Percentiles rank a stretch among this genome's conserved stretches.
phyloP scores from a whole-genome alignment of 2,329 filamentous ascomycete species.

The Penicillium sp. region DNA sequence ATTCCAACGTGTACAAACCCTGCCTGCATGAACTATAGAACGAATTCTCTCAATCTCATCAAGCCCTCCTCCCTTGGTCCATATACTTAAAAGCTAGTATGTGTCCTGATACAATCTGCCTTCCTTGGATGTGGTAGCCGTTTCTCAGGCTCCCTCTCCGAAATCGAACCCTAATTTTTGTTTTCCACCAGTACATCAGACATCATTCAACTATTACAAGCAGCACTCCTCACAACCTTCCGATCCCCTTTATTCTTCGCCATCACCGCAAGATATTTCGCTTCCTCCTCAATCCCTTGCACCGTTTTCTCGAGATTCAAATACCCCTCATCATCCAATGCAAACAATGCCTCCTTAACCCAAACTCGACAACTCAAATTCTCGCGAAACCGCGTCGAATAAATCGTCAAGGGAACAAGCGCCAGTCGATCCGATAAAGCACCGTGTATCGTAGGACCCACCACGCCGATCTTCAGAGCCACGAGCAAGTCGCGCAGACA shows the following conservation, averaged over 20 bases:
- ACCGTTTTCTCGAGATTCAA: constrained; percentile 15
- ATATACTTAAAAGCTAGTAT: neutral
- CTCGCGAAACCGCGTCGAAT: constrained; percentile 21
- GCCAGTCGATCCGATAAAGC: constrained; percentile 16
- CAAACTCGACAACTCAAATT: constrained; percentile 21
- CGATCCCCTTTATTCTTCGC: constrained; percentile 8
- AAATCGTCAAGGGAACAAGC: constrained; percentile 14
- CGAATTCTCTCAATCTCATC: neutral
- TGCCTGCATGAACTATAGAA: constrained; percentile 19
- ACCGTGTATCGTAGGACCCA: constrained; percentile 17
- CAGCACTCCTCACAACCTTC: neutral
- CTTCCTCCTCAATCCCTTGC: constrained; percentile 19
- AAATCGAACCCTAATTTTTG: no score
- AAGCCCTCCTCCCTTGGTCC: neutral
- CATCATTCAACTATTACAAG: neutral
- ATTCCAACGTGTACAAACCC: constrained; percentile 16
- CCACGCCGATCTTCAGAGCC: constrained; percentile 21
- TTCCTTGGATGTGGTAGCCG: no score
- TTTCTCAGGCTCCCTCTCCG: no score
- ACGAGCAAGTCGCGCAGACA: constrained; percentile 10
- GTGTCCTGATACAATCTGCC: neutral
- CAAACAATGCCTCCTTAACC: constrained; percentile 25
- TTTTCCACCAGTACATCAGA: neutral
- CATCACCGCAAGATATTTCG: constrained; percentile 7
- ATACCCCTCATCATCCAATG: constrained; percentile 25